phyloP scores from a whole-genome alignment of 345 rosid genomes.

The Gynandropsis gynandra region DNA sequence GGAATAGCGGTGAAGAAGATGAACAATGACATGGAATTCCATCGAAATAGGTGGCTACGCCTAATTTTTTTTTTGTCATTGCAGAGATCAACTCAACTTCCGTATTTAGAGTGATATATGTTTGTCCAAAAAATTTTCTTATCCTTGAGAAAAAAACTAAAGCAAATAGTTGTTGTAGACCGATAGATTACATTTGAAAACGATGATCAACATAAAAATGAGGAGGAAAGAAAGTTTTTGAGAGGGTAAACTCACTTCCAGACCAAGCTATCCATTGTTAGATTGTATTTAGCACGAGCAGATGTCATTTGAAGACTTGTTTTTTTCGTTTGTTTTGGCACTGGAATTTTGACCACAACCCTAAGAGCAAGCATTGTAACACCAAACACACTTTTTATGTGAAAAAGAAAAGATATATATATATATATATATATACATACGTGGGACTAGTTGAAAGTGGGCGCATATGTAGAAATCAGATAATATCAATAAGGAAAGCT shows the following conservation, averaged over 20 bases:
- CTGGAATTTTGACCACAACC: slow-evolving; percentile 95
- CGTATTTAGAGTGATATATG: slow-evolving; percentile 94
- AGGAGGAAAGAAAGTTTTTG: too few relatives aligned
- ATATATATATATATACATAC: too few relatives aligned
- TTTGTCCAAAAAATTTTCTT: slow-evolving; percentile 96
- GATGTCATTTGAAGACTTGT: slow-evolving; percentile 94
- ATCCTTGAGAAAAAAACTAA: slow-evolving; percentile 43
- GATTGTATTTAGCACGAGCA: slow-evolving; percentile 95
- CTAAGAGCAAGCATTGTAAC: slow-evolving; percentile 99
- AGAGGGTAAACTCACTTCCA: slow-evolving; percentile 85
- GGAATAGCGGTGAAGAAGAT: slow-evolving; percentile 7
- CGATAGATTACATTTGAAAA: background rate
- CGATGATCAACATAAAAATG: background rate
- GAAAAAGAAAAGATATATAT: slow-evolving; percentile 28
- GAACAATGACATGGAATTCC: slow-evolving; percentile 81
- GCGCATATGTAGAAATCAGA: background rate
- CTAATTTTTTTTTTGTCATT: slow-evolving; percentile 87
- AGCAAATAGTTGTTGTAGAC: background rate
- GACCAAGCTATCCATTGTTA: slow-evolving; percentile 89
- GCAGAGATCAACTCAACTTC: slow-evolving; percentile 95
- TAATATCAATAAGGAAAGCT: slow-evolving; percentile 19
- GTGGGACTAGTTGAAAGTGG: slow-evolving; percentile 17
- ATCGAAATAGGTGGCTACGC: slow-evolving; percentile 96
- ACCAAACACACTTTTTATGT: slow-evolving; percentile 99
- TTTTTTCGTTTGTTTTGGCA: slow-evolving; percentile 97